A percentile compares a stretch with the other conserved stretches of the same genome.
phyloP scores from a whole-genome alignment of 169 alveolate species.

The Eimeria brunetti region DNA sequence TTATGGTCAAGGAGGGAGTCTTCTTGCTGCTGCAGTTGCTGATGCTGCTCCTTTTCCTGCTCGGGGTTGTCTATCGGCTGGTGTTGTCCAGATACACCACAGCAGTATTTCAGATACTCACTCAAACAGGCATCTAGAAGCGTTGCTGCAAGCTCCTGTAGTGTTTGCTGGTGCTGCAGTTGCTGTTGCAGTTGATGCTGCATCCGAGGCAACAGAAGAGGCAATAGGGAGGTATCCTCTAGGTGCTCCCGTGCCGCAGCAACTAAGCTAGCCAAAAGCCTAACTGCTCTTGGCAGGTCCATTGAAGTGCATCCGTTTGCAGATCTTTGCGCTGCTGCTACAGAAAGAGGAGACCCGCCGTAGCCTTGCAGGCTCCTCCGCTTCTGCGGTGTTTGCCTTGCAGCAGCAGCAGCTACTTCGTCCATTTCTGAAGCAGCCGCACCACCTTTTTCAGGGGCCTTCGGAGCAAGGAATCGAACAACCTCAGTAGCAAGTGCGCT shows the following conservation, averaged over 20 bases:
- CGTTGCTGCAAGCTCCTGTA: conserved; percentile 66
- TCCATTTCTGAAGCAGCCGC: conserved; percentile 14
- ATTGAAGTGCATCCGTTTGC: neutral
- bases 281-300: conserved; percentile 32
- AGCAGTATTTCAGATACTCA: conserved; percentile 61
- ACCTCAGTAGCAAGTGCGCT: conserved; percentile 57
- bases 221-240: conserved; percentile 42
- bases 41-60: neutral
- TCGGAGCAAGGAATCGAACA: conserved; percentile 18
- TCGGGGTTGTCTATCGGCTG: neutral
- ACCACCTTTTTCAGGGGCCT: neutral
- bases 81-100: neutral
- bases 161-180: conserved; percentile 40
- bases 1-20: conserved; percentile 58
- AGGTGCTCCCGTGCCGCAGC: conserved; percentile 71
- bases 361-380: neutral
- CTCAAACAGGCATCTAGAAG: conserved; percentile 61
- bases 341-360: conserved; percentile 58
- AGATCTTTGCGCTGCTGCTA: conserved; percentile 9
- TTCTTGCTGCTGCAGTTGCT: conserved; percentile 40
- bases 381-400: conserved; percentile 19
- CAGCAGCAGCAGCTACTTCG: conserved; percentile 5
- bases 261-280: conserved; percentile 50
- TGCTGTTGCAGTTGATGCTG: conserved; percentile 68
- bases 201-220: conserved; percentile 60